Conservation (phyloP, 75 land plant species). For the Sequoia sempervirens region DNA sequence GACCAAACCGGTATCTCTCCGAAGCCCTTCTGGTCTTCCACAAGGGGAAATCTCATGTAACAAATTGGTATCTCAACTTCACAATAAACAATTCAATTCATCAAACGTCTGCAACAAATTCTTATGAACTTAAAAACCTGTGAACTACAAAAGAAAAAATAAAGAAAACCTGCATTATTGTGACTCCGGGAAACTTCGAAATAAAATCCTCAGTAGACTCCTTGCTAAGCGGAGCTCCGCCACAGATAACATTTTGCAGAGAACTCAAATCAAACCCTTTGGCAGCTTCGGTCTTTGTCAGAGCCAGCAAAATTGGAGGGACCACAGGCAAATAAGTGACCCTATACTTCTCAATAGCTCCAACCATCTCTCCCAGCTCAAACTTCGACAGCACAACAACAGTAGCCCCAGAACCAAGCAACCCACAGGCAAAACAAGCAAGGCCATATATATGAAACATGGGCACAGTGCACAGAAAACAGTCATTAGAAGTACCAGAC, state of each 20-base stretch:
- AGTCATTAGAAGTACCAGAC: background rate
- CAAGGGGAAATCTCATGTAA: too few relatives aligned
- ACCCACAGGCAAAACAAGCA: slow-evolving; percentile 22
- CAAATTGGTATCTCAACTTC: too few relatives aligned
- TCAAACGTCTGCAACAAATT: too few relatives aligned
- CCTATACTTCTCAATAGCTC: slow-evolving; percentile 30
- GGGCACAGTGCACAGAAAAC: slow-evolving; percentile 35
- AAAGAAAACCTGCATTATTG: slow-evolving; percentile 14
- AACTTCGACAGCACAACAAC: slow-evolving; percentile 37
- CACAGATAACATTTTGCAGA: slow-evolving; percentile 24
- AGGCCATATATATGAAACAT: slow-evolving; percentile 72
- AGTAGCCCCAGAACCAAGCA: slow-evolving; percentile 21
- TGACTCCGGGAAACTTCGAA: slow-evolving; percentile 30
- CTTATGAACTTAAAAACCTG: too few relatives aligned
- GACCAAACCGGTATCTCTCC: too few relatives aligned
- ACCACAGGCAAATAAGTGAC: slow-evolving; percentile 41
- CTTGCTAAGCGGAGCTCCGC: slow-evolving; percentile 63
- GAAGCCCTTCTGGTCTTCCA: too few relatives aligned
- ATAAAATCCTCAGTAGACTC: slow-evolving; percentile 36
- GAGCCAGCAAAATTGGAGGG: slow-evolving; percentile 46
- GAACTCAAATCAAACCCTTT: slow-evolving; percentile 32
- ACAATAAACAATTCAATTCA: too few relatives aligned
- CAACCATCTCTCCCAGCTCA: slow-evolving; percentile 31
- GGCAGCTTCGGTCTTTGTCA: slow-evolving; percentile 21
- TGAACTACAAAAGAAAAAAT: too few relatives aligned